Evolutionary conservation across 495 filamentous ascomycete genomes (phyloP), one percentile per base, ranked within the genome.

Genomic region (Aspergillus indologenus): DNA sequence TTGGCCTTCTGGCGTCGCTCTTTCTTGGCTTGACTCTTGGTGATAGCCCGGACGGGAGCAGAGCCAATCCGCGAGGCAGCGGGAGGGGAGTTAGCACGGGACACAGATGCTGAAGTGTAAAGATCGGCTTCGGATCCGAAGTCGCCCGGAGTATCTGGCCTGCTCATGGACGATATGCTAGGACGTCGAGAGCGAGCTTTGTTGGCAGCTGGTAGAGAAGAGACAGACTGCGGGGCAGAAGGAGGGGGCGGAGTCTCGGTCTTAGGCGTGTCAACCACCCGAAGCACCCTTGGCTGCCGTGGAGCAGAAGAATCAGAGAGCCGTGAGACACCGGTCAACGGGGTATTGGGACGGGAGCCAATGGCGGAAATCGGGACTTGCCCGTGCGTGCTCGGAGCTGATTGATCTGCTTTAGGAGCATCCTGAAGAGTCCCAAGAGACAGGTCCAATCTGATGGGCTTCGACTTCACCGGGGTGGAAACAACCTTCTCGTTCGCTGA

Each of bases 21-120:
- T 70, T 96, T 97, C 71, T 93, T 95, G 60, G 86, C 80, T 65
- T 95, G 90, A 62, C 86, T 93, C 79, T 98, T 98, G 17, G 91
- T 92, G 65, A 90, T 90, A n/a, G 81, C 72, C 43, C 89, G 81
- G 0, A 90, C 80, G 22, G 91, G 88, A 1, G 91, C 90, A 42
- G 87, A 86, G 42, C 91, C 90, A 47, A 93, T 82, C 63, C 82
- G 90, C 22, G 76, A 74, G 1, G 83, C 78, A 0, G 89, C 87
- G 8, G 90, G 91, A n/a, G 92, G 92, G 15, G 92, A 96, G 66
- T 83, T 91, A 8, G 91, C 85, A 44, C 92, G 83, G n/a, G 92
- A 96, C 18, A 88, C 78, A 5, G 91, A 91, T 1, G 87, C 83
- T 11, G 91, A 93, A 2, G 90, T 85, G 43, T 90, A 80, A 5